phyloP scores from a whole-genome alignment of 768 basidiomycete genomes.

The Clitopilus passeckerianus region DNA sequence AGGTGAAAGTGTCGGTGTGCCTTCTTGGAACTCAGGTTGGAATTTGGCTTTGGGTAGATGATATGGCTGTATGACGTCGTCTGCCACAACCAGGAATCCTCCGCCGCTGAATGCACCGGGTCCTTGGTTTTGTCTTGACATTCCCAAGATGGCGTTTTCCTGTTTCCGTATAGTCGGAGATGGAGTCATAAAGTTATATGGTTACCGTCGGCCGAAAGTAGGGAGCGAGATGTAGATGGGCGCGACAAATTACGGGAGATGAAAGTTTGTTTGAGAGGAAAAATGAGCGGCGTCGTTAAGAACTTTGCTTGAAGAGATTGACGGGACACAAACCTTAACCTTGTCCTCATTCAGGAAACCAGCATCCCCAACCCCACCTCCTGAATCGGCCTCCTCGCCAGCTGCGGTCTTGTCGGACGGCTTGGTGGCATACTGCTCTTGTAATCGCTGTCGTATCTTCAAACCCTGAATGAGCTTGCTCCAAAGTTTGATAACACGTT shows the following conservation, averaged over 20 bases:
- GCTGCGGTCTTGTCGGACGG: conserved; percentile 8
- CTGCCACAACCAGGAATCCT: conserved; percentile 67
- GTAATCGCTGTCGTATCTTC: conserved; percentile 77
- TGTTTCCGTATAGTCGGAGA: conserved; percentile 3
- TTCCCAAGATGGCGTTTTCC: conserved; percentile 11
- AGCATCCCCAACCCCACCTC: conserved; percentile 3
- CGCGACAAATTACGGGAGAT: not conserved
- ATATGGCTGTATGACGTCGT: conserved; percentile 70
- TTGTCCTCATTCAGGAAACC: conserved; percentile 1
- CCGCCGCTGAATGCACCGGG: conserved; percentile 32
- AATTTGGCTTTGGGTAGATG: conserved; percentile 49
- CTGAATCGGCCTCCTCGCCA: conserved; percentile 5
- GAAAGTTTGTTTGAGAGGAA: not conserved
- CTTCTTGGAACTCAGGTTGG: conserved; percentile 11
- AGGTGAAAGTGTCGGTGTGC: conserved; percentile 6
- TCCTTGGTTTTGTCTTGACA: not conserved
- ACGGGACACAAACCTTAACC: conserved; percentile 9
- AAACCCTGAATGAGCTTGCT: conserved; percentile 82
- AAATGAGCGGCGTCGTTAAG: not conserved
- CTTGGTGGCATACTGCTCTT: conserved; percentile 63
- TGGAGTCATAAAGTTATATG: no score
- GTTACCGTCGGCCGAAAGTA: not conserved
- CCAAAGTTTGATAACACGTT: conserved; percentile 86
- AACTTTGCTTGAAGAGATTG: not conserved
- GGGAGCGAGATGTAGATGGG: conserved; percentile 1